These are phyloP conservation scores for Leccinum subrobustum DNA, from an alignment of 1,284 basidiomycete genomes.

Conservation along the genomic window DNA sequence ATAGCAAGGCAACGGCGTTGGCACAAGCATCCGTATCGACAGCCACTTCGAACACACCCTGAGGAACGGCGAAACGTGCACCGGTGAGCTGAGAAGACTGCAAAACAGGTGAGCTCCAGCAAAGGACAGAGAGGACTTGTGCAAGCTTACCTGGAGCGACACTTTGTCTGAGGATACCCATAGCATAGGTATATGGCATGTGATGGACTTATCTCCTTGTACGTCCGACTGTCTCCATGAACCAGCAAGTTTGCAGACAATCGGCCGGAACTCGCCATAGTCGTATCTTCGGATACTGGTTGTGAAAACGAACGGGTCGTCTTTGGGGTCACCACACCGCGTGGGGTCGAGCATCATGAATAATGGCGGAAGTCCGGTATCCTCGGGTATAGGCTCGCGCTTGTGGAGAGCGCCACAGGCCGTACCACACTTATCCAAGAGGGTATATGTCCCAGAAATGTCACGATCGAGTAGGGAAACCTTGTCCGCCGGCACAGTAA, in stretches of 20 bases:
- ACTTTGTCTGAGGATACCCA: conserved; percentile 58
- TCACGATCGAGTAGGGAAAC: conserved; percentile 68
- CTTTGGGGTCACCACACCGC: conserved; percentile 67
- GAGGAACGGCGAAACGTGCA: conserved; percentile 68
- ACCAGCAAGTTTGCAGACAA: conserved; percentile 68
- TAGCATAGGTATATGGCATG: conserved; percentile 58
- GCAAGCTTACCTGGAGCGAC: conserved; percentile 49
- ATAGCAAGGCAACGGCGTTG: conserved; percentile 76
- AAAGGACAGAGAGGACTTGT: neutral
- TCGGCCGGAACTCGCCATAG: conserved; percentile 75
- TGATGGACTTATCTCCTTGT: conserved; percentile 47
- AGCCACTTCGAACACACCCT: conserved; percentile 50
- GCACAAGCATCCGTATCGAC: conserved; percentile 62
- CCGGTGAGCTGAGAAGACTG: conserved; percentile 50
- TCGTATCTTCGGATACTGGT: conserved; percentile 76
- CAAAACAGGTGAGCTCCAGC: conserved; percentile 7
- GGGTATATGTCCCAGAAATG: conserved; percentile 76
- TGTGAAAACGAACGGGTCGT: conserved; percentile 83
- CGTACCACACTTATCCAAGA: conserved; percentile 87
- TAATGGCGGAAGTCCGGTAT: conserved; percentile 55
- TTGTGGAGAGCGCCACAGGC: conserved; percentile 87
- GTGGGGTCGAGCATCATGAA: conserved; percentile 87
- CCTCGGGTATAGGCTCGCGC: conserved; percentile 45
- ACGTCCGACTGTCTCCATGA: conserved; percentile 74
- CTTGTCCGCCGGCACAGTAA: conserved; percentile 56